A percentile compares a stretch with the other conserved stretches of the same genome.
These are phyloP conservation scores for Ceratobasidium sp. DNA, from an alignment of 1,284 basidiomycete genomes.

Conservation along the genomic window DNA sequence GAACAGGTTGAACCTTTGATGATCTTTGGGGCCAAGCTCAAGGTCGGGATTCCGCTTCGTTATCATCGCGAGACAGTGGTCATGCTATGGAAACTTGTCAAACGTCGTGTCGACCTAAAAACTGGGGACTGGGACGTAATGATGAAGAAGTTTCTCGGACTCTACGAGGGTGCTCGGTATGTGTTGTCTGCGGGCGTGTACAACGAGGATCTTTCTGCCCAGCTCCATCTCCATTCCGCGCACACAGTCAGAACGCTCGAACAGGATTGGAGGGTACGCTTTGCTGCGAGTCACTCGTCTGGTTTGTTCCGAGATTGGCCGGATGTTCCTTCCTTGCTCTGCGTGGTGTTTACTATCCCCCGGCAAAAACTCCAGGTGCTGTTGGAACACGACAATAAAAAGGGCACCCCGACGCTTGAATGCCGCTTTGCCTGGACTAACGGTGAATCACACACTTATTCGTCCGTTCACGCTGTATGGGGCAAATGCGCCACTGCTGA, in stretches of 20 bases:
- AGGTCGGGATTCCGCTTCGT: not conserved
- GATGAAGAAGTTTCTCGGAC: not conserved
- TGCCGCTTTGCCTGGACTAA: not conserved
- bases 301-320: not conserved
- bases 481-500: not conserved
- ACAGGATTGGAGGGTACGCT: not conserved
- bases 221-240: not conserved
- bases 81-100: not conserved
- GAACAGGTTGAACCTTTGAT: conserved; percentile 45
- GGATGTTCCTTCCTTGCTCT: conserved; percentile 8
- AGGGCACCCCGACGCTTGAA: not conserved
- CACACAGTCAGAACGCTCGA: not conserved
- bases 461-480: conserved; percentile 12
- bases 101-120: not conserved
- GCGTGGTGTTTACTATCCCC: conserved; percentile 24
- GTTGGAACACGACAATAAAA: not conserved
- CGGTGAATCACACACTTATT: not conserved
- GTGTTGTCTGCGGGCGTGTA: not conserved
- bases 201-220: not conserved
- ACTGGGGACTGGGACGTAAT: conserved; percentile 19
- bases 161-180: not conserved
- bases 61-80: conserved; percentile 28
- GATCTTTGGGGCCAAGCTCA: not conserved
- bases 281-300: too few species aligned
- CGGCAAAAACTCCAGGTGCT: not conserved